Evolutionary conservation across 2,329 filamentous ascomycete genomes (phyloP).

Genomic region (Gyromitra esculenta): DNA sequence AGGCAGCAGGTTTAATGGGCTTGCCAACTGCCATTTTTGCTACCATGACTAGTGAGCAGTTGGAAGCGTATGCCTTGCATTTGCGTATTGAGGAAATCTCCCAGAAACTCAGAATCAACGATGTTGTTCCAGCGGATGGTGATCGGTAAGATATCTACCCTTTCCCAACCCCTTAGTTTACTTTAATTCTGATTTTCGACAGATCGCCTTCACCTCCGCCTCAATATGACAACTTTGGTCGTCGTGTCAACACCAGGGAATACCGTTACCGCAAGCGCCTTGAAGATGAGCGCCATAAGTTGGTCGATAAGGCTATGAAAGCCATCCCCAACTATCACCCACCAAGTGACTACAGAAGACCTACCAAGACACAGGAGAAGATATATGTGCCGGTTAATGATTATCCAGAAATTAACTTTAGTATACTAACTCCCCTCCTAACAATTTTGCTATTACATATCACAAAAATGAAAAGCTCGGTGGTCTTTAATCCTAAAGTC

Average conservation of each 20-base stretch:
- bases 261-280: conserved; percentile 97
- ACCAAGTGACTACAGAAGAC: conserved; percentile 96
- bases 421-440: conserved; percentile 78
- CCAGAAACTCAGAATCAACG: conserved; percentile 98
- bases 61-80: conserved; percentile 96
- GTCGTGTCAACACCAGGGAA: conserved; percentile 98
- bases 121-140: conserved; percentile 95
- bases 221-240: conserved; percentile 99
- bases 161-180: conserved; percentile 22
- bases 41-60: conserved; percentile 97
- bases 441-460: conserved; percentile 55
- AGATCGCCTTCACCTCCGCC: conserved; percentile 95
- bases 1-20: conserved; percentile 97
- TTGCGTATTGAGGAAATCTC: conserved; percentile 98
- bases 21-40: conserved; percentile 94
- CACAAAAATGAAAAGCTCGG: conserved; percentile 50
- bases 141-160: conserved; percentile 75
- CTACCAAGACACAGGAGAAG: conserved; percentile 99
- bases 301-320: conserved; percentile 99
- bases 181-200: conserved; percentile 40
- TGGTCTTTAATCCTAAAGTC: conserved; percentile 54
- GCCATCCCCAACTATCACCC: conserved; percentile 99
- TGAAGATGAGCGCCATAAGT: conserved; percentile 97
- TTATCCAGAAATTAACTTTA: conserved; percentile 99
- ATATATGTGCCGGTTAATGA: conserved; percentile 99